Base-by-base conservation (phyloP, 768 basidiomycete species). In the Lentinula raphanica region DNA sequence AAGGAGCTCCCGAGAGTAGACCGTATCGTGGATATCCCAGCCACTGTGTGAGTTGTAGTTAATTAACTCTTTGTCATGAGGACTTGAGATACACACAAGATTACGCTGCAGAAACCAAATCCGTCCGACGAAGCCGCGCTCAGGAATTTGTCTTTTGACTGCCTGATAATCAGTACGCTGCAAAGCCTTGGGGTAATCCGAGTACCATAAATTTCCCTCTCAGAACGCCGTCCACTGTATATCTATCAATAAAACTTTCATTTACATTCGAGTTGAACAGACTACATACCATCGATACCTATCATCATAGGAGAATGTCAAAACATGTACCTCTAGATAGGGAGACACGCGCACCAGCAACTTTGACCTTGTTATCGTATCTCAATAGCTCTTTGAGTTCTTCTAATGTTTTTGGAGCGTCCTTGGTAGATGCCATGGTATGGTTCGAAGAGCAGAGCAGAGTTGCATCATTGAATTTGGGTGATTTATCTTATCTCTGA, bases 131-230 rank as follows among this genome's bases (percentile, higher is more conserved):
- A 82, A 7, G 79, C 90, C 0, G 92, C 88, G 49, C 85, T 85
- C 32, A 97, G 67, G 68, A 98, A 97, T 74, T 98, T 98, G 51
- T 86, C 80, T 73, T 90, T 97, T 15, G 89, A 90, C 93, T 97
- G n/a, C 36, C 56, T 60, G 59, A 58, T 63, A 19, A 27, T 54
- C 31, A 48, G 57, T 29, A 49, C 4, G 25, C 42, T 54, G 8
- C 53, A 44, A 48, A 29, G 35, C 28, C n/a, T 8, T 48, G 35
- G 21, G 35, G 21, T 31, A 9, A 13, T 28, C 45, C 4, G 2
- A 21, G 45, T 63, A 88, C 90, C 90, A 93, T 92, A 68, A 87
- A 90, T 73, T 98, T 98, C n/a, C 96, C 96, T 31, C 96, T 81
- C 15, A 97, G 78, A 11, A 98, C 86, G 28, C 96, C 96, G 71